Percentiles rank a stretch among this genome's conserved stretches.
Conservation (phyloP, 108 stramenopile species). For the Cylindrotheca fusiformis region DNA sequence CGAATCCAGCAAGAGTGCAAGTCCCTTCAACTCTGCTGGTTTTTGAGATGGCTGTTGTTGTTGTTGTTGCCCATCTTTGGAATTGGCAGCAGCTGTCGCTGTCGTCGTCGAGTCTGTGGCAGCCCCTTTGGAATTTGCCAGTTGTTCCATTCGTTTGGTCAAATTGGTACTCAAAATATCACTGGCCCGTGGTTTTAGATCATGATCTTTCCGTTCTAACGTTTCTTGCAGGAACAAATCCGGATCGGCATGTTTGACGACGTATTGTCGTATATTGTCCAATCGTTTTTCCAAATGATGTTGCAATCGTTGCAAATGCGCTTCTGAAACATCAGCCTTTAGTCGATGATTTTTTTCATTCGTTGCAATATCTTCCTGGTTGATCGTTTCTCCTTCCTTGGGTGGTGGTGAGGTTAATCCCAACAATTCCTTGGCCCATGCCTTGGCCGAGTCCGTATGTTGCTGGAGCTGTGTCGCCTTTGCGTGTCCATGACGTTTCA, state of each 20-base stretch:
- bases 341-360: neutral
- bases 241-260: constrained; percentile 64
- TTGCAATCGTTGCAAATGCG: constrained; percentile 45
- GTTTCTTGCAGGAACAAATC: constrained; percentile 65
- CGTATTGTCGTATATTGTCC: constrained; percentile 68
- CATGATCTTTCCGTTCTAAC: constrained; percentile 41
- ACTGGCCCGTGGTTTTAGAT: constrained; percentile 17
- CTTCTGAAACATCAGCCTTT: neutral
- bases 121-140: constrained; percentile 3
- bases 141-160: constrained; percentile 18
- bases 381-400: too few relatives aligned
- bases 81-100: neutral
- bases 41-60: constrained; percentile 1
- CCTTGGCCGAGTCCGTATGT: constrained; percentile 46
- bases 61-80: neutral
- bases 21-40: neutral
- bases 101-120: constrained; percentile 4
- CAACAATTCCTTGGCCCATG: constrained; percentile 54
- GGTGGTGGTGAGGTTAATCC: too few relatives aligned
- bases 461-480: constrained; percentile 45
- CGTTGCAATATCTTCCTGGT: constrained; percentile 7
- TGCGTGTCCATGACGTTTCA: constrained; percentile 36
- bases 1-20: constrained; percentile 16
- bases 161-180: constrained; percentile 22
- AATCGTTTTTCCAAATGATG: constrained; percentile 48